Evolutionary conservation across 2,329 filamentous ascomycete genomes (phyloP), one percentile per base, ranked within the genome.

Genomic region (Paecilomyces fulvus): DNA sequence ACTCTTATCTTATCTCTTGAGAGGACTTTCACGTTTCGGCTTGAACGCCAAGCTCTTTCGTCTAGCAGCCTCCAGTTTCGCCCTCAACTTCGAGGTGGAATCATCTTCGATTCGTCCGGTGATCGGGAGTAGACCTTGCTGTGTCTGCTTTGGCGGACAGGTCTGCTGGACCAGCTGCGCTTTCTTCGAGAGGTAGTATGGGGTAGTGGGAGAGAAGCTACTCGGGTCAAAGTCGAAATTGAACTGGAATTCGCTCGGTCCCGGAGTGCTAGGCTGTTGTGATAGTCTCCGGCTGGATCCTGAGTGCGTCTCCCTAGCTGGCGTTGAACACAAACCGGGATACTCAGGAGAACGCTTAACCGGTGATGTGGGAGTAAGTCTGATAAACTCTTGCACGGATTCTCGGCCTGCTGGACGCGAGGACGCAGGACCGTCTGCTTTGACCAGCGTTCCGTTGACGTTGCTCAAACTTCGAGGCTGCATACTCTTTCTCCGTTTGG

Each of bases 1-100:
- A 43, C 37, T 23, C 11, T n/a, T n/a, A n/a, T n/a, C n/a, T n/a
- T 63, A 68, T 48, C 78, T 83, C 25, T 83, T 80, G 63, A 92
- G 73, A 1, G 88, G 89, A 70, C 88, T 92, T 17, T 82, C 85
- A 57, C 90, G 75, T 73, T 88, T 87, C 30, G 88, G 89, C 30
- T 87, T 87, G 75, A 86, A 90, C 66, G 89, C 87, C 70, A 90
- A 69, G 66, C 87, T 92, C 81, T 89, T 90, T 59, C 89, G 80
- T 59, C 88, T 79, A 0, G 87, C 88, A 10, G 86, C 84, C 79
- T 89, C 83, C 59, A 92, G 74, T 51, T 84, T 79, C 71, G 83
- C 79, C 59, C 84, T 74, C 55, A 88, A 77, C 17, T 69, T 67
- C 21, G 71, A 68, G 46, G 70, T 69, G 1, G 64, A 59, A 33